Percentiles rank a stretch among this genome's conserved stretches.
Conservation (phyloP, 2,329 filamentous ascomycete genomes). For the Hirsutella thompsonii region DNA sequence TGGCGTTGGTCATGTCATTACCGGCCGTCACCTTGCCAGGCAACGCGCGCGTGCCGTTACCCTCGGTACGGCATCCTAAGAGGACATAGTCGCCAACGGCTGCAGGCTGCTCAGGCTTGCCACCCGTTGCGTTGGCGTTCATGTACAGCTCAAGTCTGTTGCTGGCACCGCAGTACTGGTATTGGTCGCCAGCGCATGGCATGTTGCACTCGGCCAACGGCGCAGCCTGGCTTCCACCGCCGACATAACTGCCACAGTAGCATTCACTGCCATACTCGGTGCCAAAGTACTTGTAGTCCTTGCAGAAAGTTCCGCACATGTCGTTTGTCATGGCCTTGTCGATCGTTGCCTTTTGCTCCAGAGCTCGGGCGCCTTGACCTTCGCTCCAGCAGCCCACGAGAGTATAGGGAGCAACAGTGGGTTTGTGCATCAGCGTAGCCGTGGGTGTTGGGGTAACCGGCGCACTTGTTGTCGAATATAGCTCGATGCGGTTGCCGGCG, state of each 20-base stretch:
- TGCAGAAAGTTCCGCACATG: conserved; percentile 20
- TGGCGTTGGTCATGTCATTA: conserved; percentile 18
- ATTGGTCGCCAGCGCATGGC: conserved; percentile 18
- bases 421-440: conserved; percentile 10
- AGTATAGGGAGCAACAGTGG: conserved; percentile 14
- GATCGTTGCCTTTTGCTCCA: conserved; percentile 14
- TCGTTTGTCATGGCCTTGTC: conserved; percentile 19
- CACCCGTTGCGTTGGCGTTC: conserved; percentile 12
- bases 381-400: conserved; percentile 29
- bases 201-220: conserved; percentile 20
- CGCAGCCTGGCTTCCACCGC: conserved; percentile 12
- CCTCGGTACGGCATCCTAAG: conserved; percentile 24
- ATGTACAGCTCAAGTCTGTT: conserved; percentile 21
- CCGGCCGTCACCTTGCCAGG: conserved; percentile 9
- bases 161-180: conserved; percentile 20
- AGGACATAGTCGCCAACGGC: conserved; percentile 18
- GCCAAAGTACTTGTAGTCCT: conserved; percentile 25
- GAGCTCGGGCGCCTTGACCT: conserved; percentile 19
- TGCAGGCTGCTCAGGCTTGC: conserved; percentile 17
- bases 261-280: conserved; percentile 25
- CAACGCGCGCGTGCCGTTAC: conserved; percentile 19
- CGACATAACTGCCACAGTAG: conserved; percentile 23
- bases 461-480: conserved; percentile 27
- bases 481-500: conserved; percentile 27
- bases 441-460: conserved; percentile 16